Conservation (phyloP, 768 basidiomycete genomes). For the Phylloporus scabripes region DNA sequence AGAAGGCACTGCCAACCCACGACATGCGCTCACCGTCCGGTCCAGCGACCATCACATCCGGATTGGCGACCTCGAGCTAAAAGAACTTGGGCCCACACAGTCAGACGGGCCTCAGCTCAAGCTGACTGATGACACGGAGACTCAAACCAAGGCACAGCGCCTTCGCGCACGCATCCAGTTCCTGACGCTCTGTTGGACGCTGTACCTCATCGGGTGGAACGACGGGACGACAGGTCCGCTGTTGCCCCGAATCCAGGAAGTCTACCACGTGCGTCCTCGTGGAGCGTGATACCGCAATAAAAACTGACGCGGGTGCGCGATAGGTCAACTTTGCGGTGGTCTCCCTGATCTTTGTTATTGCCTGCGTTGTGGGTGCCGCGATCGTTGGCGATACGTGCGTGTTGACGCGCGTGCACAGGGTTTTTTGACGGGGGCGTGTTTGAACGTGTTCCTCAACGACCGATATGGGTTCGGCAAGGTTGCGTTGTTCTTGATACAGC, state of each 20-base stretch:
- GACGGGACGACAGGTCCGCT: constrained; percentile 37
- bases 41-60: background rate
- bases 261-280: constrained; percentile 29
- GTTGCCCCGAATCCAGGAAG: constrained; percentile 34
- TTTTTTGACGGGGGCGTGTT: constrained; percentile 30
- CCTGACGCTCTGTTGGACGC: constrained; percentile 29
- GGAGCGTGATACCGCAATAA: background rate
- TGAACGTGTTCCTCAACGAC: constrained; percentile 25
- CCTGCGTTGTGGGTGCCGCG: constrained; percentile 31
- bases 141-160: constrained; percentile 18
- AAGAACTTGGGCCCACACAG: constrained; percentile 1
- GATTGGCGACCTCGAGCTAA: constrained; percentile 4
- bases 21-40: constrained; percentile 2
- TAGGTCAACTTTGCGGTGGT: constrained; percentile 37
- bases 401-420: constrained; percentile 19
- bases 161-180: constrained; percentile 29
- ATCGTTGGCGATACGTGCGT: background rate
- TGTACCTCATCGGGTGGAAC: constrained; percentile 36
- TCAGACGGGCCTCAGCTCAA: background rate
- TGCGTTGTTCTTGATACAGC: background rate
- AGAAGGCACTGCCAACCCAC: constrained; percentile 5
- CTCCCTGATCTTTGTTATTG: constrained; percentile 40
- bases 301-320: background rate
- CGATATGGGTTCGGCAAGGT: constrained; percentile 35
- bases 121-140: background rate